Conservation (phyloP, 305 asterid genomes). For the Solanum hybrid region DNA sequence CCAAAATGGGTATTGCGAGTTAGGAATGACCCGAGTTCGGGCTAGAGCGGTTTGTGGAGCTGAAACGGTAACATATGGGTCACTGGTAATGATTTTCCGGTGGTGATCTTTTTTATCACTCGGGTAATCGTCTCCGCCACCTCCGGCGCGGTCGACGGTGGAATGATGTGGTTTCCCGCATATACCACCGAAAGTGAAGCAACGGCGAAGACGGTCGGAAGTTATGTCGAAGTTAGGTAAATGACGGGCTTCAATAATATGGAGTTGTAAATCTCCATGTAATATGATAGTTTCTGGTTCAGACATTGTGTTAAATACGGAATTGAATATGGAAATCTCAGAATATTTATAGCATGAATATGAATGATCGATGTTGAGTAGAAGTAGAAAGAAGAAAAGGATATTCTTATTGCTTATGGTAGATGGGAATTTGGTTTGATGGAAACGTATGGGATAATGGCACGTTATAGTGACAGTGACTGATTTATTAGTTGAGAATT, state of each 20-base stretch:
- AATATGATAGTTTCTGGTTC: not conserved
- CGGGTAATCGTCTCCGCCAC: slow-evolving; percentile 8
- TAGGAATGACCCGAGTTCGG: slow-evolving; percentile 71
- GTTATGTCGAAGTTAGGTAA: slow-evolving; percentile 82
- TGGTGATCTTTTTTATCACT: slow-evolving; percentile 4
- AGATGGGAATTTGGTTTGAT: not conserved
- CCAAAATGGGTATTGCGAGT: slow-evolving; percentile 73
- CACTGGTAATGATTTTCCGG: slow-evolving; percentile 67
- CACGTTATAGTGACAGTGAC: not conserved
- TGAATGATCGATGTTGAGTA: not conserved
- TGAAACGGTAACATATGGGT: slow-evolving; percentile 67
- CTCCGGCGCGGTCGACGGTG: slow-evolving; percentile 5
- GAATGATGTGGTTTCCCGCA: slow-evolving; percentile 18
- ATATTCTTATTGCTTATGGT: not conserved
- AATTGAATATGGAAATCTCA: not conserved
- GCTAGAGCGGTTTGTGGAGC: slow-evolving; percentile 74
- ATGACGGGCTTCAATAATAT: slow-evolving; percentile 56
- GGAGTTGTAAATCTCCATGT: slow-evolving; percentile 75
- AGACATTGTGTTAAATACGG: not conserved
- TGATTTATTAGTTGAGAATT: not conserved
- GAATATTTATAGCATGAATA: not conserved
- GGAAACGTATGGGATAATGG: not conserved
- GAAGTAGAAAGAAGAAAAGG: not conserved
- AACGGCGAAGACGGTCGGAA: slow-evolving; percentile 58
- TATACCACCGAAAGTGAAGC: slow-evolving; percentile 44